phyloP scores from a whole-genome alignment of 345 rosid species.

The Dipteronia dyeriana region DNA sequence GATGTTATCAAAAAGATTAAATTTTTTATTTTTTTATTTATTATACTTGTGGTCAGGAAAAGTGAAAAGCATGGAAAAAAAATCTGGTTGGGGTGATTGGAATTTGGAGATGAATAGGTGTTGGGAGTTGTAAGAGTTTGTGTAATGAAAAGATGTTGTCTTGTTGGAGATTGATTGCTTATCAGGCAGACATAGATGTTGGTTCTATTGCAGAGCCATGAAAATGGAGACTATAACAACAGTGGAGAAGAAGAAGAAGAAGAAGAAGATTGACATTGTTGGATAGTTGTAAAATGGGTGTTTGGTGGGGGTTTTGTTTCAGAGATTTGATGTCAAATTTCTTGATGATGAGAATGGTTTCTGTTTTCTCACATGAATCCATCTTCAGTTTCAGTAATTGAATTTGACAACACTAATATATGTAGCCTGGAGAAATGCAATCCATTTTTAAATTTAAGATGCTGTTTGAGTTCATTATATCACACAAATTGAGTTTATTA shows the following conservation, averaged over 20 bases:
- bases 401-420: slow-evolving; percentile 67
- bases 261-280: slow-evolving; percentile 47
- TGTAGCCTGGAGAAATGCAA: slow-evolving; percentile 56
- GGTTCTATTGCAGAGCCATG: too few species aligned
- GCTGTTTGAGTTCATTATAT: too few species aligned
- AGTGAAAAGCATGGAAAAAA: not conserved
- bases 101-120: not conserved
- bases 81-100: not conserved
- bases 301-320: slow-evolving; percentile 18
- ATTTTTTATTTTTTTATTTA: too few species aligned
- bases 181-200: not conserved
- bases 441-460: too few species aligned
- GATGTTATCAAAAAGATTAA: too few species aligned
- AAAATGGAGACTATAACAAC: too few species aligned
- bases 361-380: slow-evolving; percentile 10
- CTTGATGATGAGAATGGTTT: slow-evolving; percentile 50
- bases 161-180: slow-evolving; percentile 20
- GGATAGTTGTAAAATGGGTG: slow-evolving; percentile 16
- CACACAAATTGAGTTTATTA: not conserved
- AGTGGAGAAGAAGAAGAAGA: not conserved
- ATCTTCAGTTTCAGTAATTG: slow-evolving; percentile 44
- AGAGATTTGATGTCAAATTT: slow-evolving; percentile 60
- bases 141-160: slow-evolving; percentile 28
- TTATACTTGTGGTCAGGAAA: too few species aligned
- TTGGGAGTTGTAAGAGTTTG: not conserved